Evolutionary conservation across 768 basidiomycete species (phyloP).

Genomic region (Suillus ampliporus): DNA sequence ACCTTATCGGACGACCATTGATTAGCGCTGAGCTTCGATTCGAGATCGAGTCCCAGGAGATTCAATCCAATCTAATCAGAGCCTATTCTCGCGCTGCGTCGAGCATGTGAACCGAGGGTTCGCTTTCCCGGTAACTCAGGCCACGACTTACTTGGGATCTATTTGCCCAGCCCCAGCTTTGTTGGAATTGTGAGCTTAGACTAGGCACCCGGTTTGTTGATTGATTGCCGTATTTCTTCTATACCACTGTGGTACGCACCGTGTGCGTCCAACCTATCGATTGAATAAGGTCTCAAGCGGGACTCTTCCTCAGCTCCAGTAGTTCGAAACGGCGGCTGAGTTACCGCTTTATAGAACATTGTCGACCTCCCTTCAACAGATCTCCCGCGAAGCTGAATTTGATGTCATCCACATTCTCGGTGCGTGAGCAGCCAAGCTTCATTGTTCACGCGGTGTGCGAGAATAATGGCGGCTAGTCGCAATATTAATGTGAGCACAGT

Average conservation of each 20-base stretch:
- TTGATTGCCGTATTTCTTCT: background rate
- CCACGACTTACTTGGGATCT: background rate
- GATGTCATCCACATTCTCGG: background rate
- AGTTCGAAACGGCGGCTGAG: background rate
- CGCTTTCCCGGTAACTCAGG: background rate
- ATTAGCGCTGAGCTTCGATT: background rate
- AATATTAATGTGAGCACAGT: background rate
- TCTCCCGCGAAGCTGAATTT: conserved; percentile 5
- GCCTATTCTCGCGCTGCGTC: background rate
- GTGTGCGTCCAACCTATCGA: background rate
- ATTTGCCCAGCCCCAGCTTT: background rate
- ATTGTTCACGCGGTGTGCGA: background rate
- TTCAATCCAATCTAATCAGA: background rate
- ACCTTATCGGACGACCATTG: background rate
- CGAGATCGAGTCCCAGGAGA: background rate
- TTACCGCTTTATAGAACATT: background rate
- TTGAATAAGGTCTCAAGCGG: background rate
- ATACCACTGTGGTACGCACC: background rate
- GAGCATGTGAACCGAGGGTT: background rate
- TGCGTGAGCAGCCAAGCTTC: background rate
- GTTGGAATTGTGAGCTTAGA: background rate
- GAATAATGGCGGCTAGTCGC: background rate
- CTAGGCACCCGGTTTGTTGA: background rate
- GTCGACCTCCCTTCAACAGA: background rate
- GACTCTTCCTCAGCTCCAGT: background rate